phyloP scores from a whole-genome alignment of 2,329 filamentous ascomycete species.

The Phyllosticta paracitricarpa region DNA sequence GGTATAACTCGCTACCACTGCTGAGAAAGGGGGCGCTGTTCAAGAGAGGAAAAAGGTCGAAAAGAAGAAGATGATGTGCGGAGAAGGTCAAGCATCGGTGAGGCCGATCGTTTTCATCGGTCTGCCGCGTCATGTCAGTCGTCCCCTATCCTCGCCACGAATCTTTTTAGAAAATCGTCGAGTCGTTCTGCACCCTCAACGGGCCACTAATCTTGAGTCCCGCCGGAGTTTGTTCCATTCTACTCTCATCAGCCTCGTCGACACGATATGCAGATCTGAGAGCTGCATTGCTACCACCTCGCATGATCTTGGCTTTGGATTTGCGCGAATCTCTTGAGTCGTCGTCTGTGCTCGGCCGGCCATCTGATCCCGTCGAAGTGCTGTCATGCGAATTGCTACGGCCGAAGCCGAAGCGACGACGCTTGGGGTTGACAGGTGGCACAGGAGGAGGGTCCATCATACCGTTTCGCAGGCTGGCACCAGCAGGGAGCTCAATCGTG shows the following conservation, averaged over 20 bases:
- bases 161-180: neutral
- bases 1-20: neutral
- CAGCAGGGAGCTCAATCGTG: slow-evolving; percentile 46
- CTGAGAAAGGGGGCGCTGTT: neutral
- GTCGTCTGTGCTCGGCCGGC: slow-evolving; percentile 5
- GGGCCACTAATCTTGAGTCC: neutral
- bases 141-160: neutral
- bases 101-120: too few species aligned
- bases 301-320: neutral
- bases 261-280: neutral
- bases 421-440: slow-evolving; percentile 50
- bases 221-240: neutral
- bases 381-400: slow-evolving; percentile 25
- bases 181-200: neutral
- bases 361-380: slow-evolving; percentile 2
- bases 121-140: neutral
- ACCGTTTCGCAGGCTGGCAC: slow-evolving; percentile 45
- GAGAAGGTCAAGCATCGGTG: too few species aligned
- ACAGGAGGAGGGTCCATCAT: slow-evolving; percentile 41
- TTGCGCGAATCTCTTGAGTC: neutral
- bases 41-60: neutral
- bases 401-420: slow-evolving; percentile 39
- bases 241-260: neutral
- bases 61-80: too few species aligned
- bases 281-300: neutral